Base-by-base conservation (phyloP, 805 yeast genomes). In the Sugiyamaella smithiae region DNA sequence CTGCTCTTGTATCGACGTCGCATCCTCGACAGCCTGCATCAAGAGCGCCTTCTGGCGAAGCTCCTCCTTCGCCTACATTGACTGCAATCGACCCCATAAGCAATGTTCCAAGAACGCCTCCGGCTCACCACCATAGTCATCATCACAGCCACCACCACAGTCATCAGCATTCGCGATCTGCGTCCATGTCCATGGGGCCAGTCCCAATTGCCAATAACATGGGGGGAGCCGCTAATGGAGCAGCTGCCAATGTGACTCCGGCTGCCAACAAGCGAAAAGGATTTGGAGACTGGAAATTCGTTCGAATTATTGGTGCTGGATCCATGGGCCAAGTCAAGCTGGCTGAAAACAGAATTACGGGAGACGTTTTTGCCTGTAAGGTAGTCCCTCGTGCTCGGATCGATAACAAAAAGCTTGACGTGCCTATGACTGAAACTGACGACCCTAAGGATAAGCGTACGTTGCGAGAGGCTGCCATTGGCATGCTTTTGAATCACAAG, bases 301-400 rank as follows among this genome's bases (percentile, higher is more conserved):
- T 87, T 50, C 88, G 88, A 67, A 89, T 97, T 1, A 86, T 93
- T 40, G 99, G 99, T 37, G 96, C 98, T 1, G 99, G 99, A 2
- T 88, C 97, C 0, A 93, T 93, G 99, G 99, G 99, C 51, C 95
- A 91, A 66, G 99, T 93, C 43, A 93, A 93, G 69, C 73, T 93
- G 33, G 98, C 98, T 1, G 83, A 81, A 60, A 96, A 90, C 69
- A 79, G 85, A 56, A 67, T 80, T 29, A 88, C 97, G 1, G 64
- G 65, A 41, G 80, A 78, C 52, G 90, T 87, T 58, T 76, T 88
- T 11, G 91, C 97, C 0, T 90, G 91, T 23, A 91, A 91, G 65
- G 90, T 91, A 48, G 93, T 91, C 32, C 95, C 96, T 22, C 73
- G 95, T 57, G 97, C 97, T 5, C 85, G 88, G 2, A 81, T 88